Base-by-base conservation (phyloP, 1,284 basidiomycete genomes). In the Cutaneotrichosporon arboriforme region DNA sequence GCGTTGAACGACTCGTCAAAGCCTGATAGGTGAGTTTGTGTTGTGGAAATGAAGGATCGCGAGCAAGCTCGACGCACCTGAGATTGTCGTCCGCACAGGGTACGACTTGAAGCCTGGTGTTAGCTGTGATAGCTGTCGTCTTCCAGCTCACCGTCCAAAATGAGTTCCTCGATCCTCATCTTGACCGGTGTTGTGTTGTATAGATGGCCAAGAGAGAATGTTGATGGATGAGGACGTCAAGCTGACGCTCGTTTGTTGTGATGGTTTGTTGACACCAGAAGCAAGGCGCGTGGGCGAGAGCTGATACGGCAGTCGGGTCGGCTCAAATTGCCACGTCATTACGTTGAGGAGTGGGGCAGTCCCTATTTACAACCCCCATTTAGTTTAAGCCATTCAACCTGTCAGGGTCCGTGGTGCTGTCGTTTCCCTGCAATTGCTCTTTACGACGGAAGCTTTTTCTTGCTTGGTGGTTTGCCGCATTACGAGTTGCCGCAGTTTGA, bases 1-100 rank as follows among this genome's bases (percentile, higher is more conserved):
- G 93, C 93, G 72, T 97, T 97, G 82, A 97, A 97, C 14, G 90
- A 94, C 10, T 89, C 77, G 71, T 97, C 92, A 85, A 92, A 97
- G 62, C 91, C 92, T 72, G 40, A 14, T 4, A 31, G 26, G 44
- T 63, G 42, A 62, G 60, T 26, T 4, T 3, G 8, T 26, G 20
- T n/a, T 8, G 34, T 15, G 26, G 7, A 31, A 10, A 31, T 10
- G 26, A 10, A 5, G 26, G 10, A 10, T 5, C 26, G 26, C 26
- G n/a, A n/a, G n/a, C 26, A 10, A 5, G 10, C 10, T 31, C 26
- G 20, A 59, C 67, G 15, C 48, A 74, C 73, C 72, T 0, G 86
- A 87, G 55, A 97, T 94, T 67, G 88, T 87, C 0, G 93, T 97
- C 39, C 93, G 83, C 31, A 92, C 90, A 17, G 93, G 92, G 69